A percentile compares a stretch with the other conserved stretches of the same genome.
Evolutionary conservation across 1,284 basidiomycete genomes (phyloP).

Genomic region (Boletus holoroseus): DNA sequence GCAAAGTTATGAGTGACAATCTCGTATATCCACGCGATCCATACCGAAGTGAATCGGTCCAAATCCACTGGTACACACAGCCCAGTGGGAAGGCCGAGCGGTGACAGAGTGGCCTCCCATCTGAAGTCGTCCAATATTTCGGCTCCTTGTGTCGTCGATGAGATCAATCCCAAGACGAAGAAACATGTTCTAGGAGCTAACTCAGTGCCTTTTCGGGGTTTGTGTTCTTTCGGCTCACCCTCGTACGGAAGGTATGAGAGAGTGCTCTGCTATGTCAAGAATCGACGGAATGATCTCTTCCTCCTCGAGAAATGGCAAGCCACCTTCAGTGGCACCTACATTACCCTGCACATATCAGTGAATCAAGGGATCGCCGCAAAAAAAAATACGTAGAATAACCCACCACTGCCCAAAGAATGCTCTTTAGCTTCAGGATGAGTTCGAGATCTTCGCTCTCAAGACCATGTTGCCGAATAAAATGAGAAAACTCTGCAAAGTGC

Average conservation of each 20-base stretch:
- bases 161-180: conserved; percentile 85
- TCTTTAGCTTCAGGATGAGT: conserved; percentile 86
- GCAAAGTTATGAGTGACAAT: not conserved
- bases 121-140: conserved; percentile 85
- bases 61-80: conserved; percentile 85
- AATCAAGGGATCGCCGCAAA: not conserved
- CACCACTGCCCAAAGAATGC: conserved; percentile 94
- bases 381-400: conserved; percentile 30
- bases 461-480: conserved; percentile 85
- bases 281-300: conserved; percentile 90
- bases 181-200: conserved; percentile 76
- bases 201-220: conserved; percentile 4
- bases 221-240: conserved; percentile 57
- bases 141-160: conserved; percentile 67
- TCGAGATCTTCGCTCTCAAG: conserved; percentile 80
- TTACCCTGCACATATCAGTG: conserved; percentile 64
- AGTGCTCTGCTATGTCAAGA: conserved; percentile 86
- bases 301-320: conserved; percentile 91
- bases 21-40: conserved; percentile 30
- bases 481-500: conserved; percentile 87
- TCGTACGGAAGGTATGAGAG: conserved; percentile 84
- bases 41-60: conserved; percentile 72
- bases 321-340: conserved; percentile 85
- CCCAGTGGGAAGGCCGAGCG: conserved; percentile 84
- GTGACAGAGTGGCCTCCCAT: conserved; percentile 88